phyloP scores from a whole-genome alignment of 106 monocot genomes.

The Dioscorea alata region DNA sequence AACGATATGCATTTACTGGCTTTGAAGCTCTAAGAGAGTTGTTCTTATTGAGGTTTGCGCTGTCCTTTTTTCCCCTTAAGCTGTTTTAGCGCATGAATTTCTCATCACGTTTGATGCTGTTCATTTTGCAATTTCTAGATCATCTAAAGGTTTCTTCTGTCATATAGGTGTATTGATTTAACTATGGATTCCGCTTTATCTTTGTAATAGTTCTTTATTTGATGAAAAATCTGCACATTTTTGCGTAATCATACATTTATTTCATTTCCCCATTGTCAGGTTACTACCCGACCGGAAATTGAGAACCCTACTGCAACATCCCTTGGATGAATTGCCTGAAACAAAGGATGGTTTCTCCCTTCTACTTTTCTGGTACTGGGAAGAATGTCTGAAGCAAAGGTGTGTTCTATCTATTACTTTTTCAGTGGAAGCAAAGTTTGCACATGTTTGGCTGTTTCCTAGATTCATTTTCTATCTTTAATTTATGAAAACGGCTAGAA shows the following conservation, averaged over 20 bases:
- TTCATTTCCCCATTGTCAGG: slow-evolving; percentile 7
- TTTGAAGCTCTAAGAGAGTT: slow-evolving; percentile 82
- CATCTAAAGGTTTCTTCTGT: no score
- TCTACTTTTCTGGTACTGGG: slow-evolving; percentile 56
- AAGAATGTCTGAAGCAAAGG: slow-evolving; percentile 92
- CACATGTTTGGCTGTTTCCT: no score
- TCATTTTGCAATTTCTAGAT: no score
- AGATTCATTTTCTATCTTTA: no score
- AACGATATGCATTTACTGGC: slow-evolving; percentile 88
- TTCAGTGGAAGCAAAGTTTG: neutral
- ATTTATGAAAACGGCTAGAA: no score
- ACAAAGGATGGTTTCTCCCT: slow-evolving; percentile 68
- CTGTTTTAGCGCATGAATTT: no score
- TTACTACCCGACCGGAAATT: slow-evolving; percentile 87
- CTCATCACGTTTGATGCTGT: no score
- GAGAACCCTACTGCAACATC: slow-evolving; percentile 73
- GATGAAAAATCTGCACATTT: neutral
- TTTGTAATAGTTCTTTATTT: no score
- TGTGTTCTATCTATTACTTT: slow-evolving; percentile 8
- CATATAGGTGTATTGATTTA: no score
- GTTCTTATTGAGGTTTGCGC: slow-evolving; percentile 56
- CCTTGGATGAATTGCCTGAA: slow-evolving; percentile 58
- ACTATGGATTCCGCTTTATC: no score
- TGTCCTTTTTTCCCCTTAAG: no score
- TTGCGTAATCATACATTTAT: neutral